Evolutionary conservation across 352 stramenopile species (phyloP).

Genomic region (Blastocystis sp.): DNA sequence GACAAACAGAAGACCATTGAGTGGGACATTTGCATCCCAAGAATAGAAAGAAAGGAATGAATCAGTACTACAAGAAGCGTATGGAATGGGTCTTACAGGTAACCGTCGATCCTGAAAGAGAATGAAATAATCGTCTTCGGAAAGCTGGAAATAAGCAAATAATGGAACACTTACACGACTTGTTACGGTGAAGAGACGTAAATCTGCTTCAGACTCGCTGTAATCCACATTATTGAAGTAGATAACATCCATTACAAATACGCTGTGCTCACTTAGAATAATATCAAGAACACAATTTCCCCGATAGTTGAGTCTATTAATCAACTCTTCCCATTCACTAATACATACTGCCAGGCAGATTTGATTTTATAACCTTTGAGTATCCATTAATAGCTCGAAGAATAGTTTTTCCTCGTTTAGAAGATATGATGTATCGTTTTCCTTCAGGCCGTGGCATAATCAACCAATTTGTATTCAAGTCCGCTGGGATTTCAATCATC

Average conservation of each 20-base stretch:
- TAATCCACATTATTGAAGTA: slow-evolving; percentile 52
- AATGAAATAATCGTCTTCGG: slow-evolving; percentile 19
- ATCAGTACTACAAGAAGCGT: not conserved
- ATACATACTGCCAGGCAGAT: slow-evolving; percentile 35
- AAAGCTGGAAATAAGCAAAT: not conserved
- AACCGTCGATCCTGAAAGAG: not conserved
- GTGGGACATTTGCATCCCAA: not conserved
- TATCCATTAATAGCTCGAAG: slow-evolving; percentile 16
- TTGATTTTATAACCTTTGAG: slow-evolving; percentile 13
- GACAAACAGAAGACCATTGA: slow-evolving; percentile 49
- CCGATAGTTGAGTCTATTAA: slow-evolving; percentile 5
- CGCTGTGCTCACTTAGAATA: not conserved
- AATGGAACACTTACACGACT: not conserved
- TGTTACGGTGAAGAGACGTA: not conserved
- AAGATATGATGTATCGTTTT: slow-evolving; percentile 40
- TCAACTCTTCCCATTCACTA: not conserved
- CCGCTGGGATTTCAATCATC: slow-evolving; percentile 37
- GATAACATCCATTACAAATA: slow-evolving; percentile 56
- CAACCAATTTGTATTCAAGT: slow-evolving; percentile 25
- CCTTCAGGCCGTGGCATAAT: slow-evolving; percentile 18
- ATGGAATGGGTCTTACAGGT: not conserved
- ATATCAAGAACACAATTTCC: slow-evolving; percentile 37
- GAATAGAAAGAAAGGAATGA: not conserved
- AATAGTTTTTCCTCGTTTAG: not conserved
- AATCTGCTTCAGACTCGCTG: slow-evolving; percentile 43